Evolutionary conservation across 2,329 filamentous ascomycete species (phyloP).

Genomic region (Trichophyton schoenleinii): DNA sequence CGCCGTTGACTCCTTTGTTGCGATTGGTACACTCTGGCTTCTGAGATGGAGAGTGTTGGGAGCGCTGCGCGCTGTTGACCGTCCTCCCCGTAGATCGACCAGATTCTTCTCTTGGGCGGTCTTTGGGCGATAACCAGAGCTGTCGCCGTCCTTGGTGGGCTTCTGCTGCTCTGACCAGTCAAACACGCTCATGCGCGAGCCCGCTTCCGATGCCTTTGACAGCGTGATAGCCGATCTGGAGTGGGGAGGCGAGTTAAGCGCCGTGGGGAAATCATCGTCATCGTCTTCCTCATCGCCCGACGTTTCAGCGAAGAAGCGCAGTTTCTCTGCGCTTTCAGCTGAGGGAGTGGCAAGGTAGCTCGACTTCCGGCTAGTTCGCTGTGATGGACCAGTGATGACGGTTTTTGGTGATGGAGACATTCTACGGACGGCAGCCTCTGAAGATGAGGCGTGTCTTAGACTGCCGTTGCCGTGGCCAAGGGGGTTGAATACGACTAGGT

Average conservation of each 20-base stretch:
- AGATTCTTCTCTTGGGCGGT: conserved; percentile 54
- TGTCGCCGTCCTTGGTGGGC: conserved; percentile 40
- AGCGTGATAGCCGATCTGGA: conserved; percentile 9
- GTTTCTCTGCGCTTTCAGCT: neutral
- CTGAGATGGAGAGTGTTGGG: conserved; percentile 50
- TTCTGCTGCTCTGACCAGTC: conserved; percentile 52
- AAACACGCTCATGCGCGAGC: conserved; percentile 32
- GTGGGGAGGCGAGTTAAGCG: neutral
- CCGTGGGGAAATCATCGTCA: neutral
- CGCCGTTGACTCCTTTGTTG: conserved; percentile 37
- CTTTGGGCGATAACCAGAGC: conserved; percentile 44
- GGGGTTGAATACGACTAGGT: neutral
- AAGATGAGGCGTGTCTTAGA: neutral
- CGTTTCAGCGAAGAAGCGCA: neutral
- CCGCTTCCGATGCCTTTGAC: neutral
- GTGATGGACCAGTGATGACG: neutral
- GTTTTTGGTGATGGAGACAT: neutral
- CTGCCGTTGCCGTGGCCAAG: neutral
- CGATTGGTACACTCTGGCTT: conserved; percentile 53
- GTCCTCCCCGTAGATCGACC: conserved; percentile 43
- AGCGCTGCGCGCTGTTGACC: conserved; percentile 44
- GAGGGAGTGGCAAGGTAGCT: neutral
- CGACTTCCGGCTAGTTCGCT: neutral
- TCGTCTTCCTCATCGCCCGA: neutral
- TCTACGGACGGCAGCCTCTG: neutral